Conservation (phyloP, 345 rosid species). For the Eucalyptus regnans region DNA sequence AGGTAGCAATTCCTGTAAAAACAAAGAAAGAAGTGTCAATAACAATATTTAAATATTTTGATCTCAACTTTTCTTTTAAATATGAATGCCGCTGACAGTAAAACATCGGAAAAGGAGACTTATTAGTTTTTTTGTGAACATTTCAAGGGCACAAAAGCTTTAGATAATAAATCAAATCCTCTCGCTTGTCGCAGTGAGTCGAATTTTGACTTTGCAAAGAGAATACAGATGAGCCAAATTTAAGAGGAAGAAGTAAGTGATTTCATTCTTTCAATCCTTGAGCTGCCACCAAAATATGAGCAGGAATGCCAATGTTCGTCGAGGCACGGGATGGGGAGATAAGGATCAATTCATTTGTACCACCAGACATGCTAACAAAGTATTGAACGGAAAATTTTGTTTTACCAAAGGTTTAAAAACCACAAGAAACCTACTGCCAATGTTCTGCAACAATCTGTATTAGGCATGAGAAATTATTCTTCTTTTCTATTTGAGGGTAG, state of each 20-base stretch:
- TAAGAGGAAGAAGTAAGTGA: neutral
- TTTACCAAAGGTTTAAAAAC: neutral
- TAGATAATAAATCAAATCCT: neutral
- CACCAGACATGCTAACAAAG: neutral
- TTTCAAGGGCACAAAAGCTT: neutral
- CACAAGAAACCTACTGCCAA: neutral
- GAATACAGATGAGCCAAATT: neutral
- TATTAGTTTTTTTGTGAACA: neutral
- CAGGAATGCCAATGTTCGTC: neutral
- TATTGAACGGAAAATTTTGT: neutral
- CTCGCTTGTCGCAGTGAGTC: neutral
- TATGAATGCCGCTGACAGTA: neutral
- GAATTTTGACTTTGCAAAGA: neutral
- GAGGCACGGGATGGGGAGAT: neutral
- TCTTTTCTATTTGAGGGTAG: neutral
- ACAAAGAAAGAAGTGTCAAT: neutral
- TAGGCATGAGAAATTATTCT: neutral
- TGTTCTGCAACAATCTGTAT: neutral
- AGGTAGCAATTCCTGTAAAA: constrained; percentile 41
- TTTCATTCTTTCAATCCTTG: neutral
- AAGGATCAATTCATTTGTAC: neutral
- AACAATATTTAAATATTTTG: neutral
- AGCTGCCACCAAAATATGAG: neutral
- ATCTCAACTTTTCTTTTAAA: neutral
- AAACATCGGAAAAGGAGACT: neutral